Evolutionary conservation across 108 stramenopile genomes (phyloP).

Genomic region (Seminavis robusta): DNA sequence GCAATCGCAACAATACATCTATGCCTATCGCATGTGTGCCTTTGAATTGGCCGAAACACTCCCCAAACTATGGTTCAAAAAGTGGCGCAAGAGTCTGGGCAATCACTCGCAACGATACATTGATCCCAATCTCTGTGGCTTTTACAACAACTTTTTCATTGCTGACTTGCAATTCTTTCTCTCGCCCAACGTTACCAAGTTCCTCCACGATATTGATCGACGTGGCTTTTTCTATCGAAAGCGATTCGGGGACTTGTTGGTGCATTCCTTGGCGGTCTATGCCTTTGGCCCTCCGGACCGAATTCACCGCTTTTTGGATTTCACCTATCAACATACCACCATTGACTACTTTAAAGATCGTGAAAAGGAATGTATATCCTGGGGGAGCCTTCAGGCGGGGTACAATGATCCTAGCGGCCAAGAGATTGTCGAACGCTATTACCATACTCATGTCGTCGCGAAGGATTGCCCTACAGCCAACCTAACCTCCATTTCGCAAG

Average conservation of each 20-base stretch:
- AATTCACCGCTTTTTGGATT: constrained; percentile 51
- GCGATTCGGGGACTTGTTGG: constrained; percentile 40
- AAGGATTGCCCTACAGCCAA: background rate
- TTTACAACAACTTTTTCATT: constrained; percentile 52
- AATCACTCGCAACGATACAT: background rate
- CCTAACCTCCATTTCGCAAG: background rate
- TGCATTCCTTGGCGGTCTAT: constrained; percentile 41
- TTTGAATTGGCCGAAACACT: constrained; percentile 1
- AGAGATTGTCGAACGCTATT: background rate
- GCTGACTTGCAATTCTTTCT: constrained; percentile 31
- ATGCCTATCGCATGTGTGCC: constrained; percentile 26
- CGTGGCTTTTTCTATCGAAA: constrained; percentile 29
- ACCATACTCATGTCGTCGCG: background rate
- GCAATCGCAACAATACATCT: constrained; percentile 12
- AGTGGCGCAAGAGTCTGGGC: background rate
- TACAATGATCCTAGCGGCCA: background rate
- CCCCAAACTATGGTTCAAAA: background rate
- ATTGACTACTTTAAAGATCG: background rate
- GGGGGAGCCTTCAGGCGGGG: constrained; percentile 4
- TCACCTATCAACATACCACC: constrained; percentile 43
- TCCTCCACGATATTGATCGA: constrained; percentile 30
- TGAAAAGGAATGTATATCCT: background rate
- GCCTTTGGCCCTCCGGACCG: constrained; percentile 25
- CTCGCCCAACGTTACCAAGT: constrained; percentile 9
- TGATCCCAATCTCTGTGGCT: constrained; percentile 21